Evolutionary conservation across 2,329 filamentous ascomycete species (phyloP), one percentile per base, ranked within the genome.

Genomic region (Immersiporthe knoxdaviesiana): DNA sequence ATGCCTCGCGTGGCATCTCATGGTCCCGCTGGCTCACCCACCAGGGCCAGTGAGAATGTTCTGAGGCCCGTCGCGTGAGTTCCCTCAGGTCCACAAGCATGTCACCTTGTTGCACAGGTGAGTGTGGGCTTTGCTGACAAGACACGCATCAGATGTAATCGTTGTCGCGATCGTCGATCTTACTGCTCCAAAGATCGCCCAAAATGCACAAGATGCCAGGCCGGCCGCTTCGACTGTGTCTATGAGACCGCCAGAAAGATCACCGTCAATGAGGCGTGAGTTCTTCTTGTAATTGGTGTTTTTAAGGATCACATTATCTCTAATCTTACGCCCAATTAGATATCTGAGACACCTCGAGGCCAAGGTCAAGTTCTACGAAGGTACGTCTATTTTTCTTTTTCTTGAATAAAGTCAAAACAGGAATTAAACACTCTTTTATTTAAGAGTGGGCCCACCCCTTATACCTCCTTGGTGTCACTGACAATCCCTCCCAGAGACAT

Each of bases 161-260:
- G 76, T 21, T 81, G 79, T 67, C 77, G 79, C 6, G 74, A 76
- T 32, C 74, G 79, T 14, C 75, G 77, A 5, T 78, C 78, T 0
- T 79, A 76, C 54, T 81, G 79, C 72, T 79, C 78, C 24, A 80
- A 79, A 65, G 78, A 80, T 16, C 77, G 77, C 60, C 79, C 79
- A 1, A 73, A 70, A 27, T 81, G 79, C 61, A 75, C 75, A 35
- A 72, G 79, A 66, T 80, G 79, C 63, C 76, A 75, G 30, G 77
- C 77, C 21, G 71, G 73, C 41, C 73, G 73, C 1, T 67, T 77
- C 14, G 72, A 72, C 39, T 81, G 79, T 61, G 68, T 75, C n/a
- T 81, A 80, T 58, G 78, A 78, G 58, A 77, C 76, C 52, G 74
- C 78, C 2, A 74, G 79, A 12, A 80, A 78, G 66, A 75, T 80